Evolutionary conservation across 306 rosid species (phyloP).

Genomic region (Arachis stenosperma): DNA sequence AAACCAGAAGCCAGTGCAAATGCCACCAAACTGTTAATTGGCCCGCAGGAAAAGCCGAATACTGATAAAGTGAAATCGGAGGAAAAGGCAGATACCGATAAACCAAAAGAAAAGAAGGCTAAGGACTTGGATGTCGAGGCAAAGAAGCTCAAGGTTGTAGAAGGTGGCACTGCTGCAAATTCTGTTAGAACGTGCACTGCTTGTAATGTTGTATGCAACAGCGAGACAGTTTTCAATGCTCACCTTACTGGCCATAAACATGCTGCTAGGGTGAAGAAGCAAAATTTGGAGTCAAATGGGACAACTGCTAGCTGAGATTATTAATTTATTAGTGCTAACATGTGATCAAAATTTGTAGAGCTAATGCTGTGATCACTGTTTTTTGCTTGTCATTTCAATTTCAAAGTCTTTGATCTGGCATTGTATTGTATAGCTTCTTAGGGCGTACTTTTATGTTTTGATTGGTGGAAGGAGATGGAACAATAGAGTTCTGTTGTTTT

Average conservation of each 20-base stretch:
- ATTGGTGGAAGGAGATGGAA: too few species aligned
- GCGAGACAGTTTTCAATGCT: conserved; percentile 48
- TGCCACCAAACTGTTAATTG: not conserved
- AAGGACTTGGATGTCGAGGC: conserved; percentile 48
- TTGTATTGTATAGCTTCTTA: not conserved
- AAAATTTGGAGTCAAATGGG: conserved; percentile 21
- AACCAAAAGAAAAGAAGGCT: conserved; percentile 35
- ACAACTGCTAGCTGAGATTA: conserved; percentile 20
- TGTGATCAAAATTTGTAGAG: conserved; percentile 2
- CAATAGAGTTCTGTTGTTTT: too few species aligned
- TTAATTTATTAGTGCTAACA: not conserved
- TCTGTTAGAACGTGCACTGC: conserved; percentile 51
- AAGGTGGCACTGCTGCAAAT: conserved; percentile 51
- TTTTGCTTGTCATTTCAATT: not conserved
- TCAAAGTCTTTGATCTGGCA: not conserved
- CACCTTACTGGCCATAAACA: conserved; percentile 78
- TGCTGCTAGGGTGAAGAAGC: conserved; percentile 55
- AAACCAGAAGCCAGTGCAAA: conserved; percentile 30
- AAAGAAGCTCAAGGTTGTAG: conserved; percentile 60
- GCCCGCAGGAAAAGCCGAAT: too few species aligned
- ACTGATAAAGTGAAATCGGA: conserved; percentile 46
- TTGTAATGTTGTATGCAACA: conserved; percentile 80
- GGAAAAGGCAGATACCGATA: conserved; percentile 49
- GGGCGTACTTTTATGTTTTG: not conserved
- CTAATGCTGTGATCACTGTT: not conserved